Conservation (phyloP, 257 asterid species). For the Gentiana dahurica region DNA sequence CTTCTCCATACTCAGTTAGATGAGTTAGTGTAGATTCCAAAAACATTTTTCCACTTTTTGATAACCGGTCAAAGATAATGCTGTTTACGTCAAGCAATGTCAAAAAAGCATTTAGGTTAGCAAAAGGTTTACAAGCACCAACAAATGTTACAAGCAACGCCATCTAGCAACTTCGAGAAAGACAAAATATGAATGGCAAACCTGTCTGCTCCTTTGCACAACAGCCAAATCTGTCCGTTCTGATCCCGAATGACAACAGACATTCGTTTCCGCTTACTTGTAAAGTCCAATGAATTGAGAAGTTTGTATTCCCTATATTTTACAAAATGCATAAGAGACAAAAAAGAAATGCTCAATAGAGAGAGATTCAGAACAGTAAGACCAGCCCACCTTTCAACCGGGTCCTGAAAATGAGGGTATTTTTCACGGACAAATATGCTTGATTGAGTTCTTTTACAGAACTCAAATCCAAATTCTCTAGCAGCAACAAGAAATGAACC, state of each 20-base stretch:
- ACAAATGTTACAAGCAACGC: neutral
- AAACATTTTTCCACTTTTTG: slow-evolving; percentile 58
- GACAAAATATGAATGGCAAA: slow-evolving; percentile 11
- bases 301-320: slow-evolving; percentile 73
- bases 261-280: slow-evolving; percentile 98
- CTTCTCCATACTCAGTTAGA: slow-evolving; percentile 90
- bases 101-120: neutral
- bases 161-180: neutral
- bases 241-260: slow-evolving; percentile 75
- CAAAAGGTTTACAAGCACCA: slow-evolving; percentile 1
- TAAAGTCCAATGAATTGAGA: slow-evolving; percentile 83
- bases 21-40: slow-evolving; percentile 70
- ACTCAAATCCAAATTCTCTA: slow-evolving; percentile 93
- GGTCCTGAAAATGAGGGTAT: slow-evolving; percentile 57
- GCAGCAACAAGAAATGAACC: slow-evolving; percentile 88
- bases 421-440: slow-evolving; percentile 56
- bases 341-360: slow-evolving; percentile 2
- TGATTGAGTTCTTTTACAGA: slow-evolving; percentile 79
- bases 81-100: slow-evolving; percentile 32
- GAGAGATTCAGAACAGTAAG: slow-evolving; percentile 3
- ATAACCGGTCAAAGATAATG: slow-evolving; percentile 87
- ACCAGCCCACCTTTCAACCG: slow-evolving; percentile 54
- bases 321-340: slow-evolving; percentile 6
- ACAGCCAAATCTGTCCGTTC: slow-evolving; percentile 60
- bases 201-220: slow-evolving; percentile 99